Base-by-base conservation (phyloP, 345 rosid genomes). In the Hibiscus mutabilis region DNA sequence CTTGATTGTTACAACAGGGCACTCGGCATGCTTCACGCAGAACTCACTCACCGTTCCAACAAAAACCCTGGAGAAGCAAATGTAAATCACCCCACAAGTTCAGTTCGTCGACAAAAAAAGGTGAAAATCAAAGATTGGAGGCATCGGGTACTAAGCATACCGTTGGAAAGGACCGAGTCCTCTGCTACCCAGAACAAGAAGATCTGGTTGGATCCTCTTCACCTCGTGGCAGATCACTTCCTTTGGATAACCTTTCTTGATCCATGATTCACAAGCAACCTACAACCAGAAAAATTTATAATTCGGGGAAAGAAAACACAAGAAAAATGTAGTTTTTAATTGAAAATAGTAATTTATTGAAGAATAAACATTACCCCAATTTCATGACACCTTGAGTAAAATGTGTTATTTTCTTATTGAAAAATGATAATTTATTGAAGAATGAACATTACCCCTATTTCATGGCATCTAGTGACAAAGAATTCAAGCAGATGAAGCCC, bases 31-130 rank as follows among this genome's bases (percentile, higher is more conserved):
- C 92, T 95, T 95, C 79, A 82, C 91, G 40, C 97, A 90, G 49
- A 95, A 92, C 69, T 95, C 99, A 64, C 99, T 95, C 71, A 95
- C 98, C 0, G 96, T 92, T 37, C 99, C 97, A 46, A 92, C 94
- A 79, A 95, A 92, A 15, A 95, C 98, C 86, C 99, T 95, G 90
- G 79, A 74, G 62, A 57, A 65, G 59, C 63, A 70, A 42, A 69
- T 27, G 4, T 7, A 40, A 40, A 25, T 8, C 60, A 47, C 0
- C 16, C 27, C n/a, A 21, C 68, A 40, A 40, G 15, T 42, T 40
- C 21, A 19, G 25, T 11, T 35, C 44, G 4, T n/a, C 4, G 8
- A 61, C 52, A 70, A 11, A 29, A 24, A 60, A 60, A 31, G 27
- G 2, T 14, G 12, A 59, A 2, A 35, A 21, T 3, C 5, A 4